Percentiles rank a stretch among this genome's conserved stretches.
phyloP scores from a whole-genome alignment of 192 early-diverging fungal genomes.

The Linnemannia schmuckeri region DNA sequence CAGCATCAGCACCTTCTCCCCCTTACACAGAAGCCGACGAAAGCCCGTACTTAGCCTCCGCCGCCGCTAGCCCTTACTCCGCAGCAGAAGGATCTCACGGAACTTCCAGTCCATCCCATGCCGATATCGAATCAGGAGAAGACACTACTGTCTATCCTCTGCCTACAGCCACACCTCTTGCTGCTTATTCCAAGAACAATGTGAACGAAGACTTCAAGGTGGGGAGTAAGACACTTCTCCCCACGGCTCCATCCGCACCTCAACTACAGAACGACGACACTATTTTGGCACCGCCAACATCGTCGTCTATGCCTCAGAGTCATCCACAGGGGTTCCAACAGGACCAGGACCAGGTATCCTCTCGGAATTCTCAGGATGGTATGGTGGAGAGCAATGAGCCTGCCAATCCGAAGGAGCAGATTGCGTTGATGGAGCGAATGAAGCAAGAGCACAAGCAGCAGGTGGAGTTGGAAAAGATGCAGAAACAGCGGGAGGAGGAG shows the following conservation, averaged over 20 bases:
- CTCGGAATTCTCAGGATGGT: no score
- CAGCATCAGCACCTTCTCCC: not conserved
- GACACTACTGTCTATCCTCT: not conserved
- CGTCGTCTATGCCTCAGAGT: no score
- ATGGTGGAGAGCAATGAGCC: no score
- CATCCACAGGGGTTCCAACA: no score
- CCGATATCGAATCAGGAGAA: not conserved
- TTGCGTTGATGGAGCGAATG: no score
- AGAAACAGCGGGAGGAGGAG: no score
- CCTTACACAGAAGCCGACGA: not conserved
- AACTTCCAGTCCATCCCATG: not conserved
- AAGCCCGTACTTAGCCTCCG: not conserved
- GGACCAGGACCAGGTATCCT: no score
- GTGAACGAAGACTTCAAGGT: not conserved
- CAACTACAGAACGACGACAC: no score
- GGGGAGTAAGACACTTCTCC: not conserved
- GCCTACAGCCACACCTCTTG: not conserved
- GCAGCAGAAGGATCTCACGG: not conserved
- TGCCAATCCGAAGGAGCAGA: no score
- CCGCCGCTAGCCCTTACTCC: not conserved
- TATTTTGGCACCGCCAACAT: no score
- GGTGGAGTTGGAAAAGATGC: no score
- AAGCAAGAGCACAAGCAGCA: no score
- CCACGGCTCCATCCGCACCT: not conserved
- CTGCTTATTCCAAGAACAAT: not conserved